phyloP scores from a whole-genome alignment of 176 grass and related monocot genomes.

The Bolboschoenus planiculmis region DNA sequence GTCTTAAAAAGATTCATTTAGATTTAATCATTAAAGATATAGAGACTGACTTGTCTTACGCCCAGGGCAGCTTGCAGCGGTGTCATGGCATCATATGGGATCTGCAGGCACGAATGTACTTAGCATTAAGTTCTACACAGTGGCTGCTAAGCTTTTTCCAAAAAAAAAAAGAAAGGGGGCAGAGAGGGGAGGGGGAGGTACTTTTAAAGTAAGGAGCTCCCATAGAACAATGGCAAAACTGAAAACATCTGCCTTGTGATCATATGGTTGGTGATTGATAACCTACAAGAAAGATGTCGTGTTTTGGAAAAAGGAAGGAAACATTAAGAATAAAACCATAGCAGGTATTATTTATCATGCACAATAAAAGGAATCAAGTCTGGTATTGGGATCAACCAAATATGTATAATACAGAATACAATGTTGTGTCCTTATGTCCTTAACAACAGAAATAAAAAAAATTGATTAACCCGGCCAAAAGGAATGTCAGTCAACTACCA shows the following conservation, averaged over 20 bases:
- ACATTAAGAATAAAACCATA: background rate
- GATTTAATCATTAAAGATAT: background rate
- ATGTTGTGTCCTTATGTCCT: background rate
- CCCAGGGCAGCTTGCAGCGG: slow-evolving; percentile 92
- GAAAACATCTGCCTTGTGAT: slow-evolving; percentile 93
- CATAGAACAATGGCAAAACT: slow-evolving; percentile 98
- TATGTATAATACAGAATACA: background rate
- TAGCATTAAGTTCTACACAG: background rate
- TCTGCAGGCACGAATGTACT: slow-evolving; percentile 38
- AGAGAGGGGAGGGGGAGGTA: background rate
- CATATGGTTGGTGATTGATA: slow-evolving; percentile 93
- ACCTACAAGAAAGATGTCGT: slow-evolving; percentile 39
- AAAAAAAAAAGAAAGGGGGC: too few relatives aligned
- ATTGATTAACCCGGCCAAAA: background rate
- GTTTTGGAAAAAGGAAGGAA: background rate
- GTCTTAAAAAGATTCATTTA: background rate
- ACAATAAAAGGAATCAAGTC: background rate
- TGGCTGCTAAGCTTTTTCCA: background rate
- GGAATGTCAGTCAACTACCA: background rate
- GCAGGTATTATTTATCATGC: background rate
- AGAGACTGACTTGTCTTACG: slow-evolving; percentile 70
- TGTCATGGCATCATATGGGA: slow-evolving; percentile 93
- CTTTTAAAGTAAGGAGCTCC: slow-evolving; percentile 93
- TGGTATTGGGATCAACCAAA: background rate
- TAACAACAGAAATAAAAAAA: background rate